Percentiles rank a stretch among this genome's conserved stretches.
phyloP scores from a whole-genome alignment of 371 early-diverging fungal genomes.

The Mortierella sp. region DNA sequence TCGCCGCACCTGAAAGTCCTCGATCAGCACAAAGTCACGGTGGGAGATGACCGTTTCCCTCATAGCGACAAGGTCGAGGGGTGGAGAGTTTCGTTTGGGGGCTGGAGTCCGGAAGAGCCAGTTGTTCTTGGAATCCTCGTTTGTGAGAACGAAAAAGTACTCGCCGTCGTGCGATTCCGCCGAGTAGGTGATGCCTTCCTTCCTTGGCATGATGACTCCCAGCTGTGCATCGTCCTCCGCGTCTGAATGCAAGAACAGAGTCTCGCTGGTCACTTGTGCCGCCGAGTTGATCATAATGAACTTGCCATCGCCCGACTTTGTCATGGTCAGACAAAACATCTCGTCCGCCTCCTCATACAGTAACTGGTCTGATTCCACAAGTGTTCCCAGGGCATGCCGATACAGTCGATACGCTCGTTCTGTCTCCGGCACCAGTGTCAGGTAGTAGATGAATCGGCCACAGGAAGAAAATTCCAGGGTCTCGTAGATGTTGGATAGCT shows the following conservation, averaged over 20 bases:
- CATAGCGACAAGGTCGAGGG: slow-evolving; percentile 24
- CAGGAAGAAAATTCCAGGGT: slow-evolving; percentile 70
- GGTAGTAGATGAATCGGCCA: slow-evolving; percentile 63
- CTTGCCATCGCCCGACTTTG: slow-evolving; percentile 62
- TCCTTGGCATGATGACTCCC: slow-evolving; percentile 62
- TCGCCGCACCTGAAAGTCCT: slow-evolving; percentile 64
- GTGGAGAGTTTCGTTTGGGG: slow-evolving; percentile 42
- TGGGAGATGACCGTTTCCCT: slow-evolving; percentile 66
- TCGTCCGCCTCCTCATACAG: slow-evolving; percentile 71
- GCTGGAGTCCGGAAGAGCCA: slow-evolving; percentile 70
- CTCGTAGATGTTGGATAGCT: slow-evolving; percentile 63
- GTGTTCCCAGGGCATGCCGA: slow-evolving; percentile 63
- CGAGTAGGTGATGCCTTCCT: slow-evolving; percentile 63
- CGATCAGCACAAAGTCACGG: slow-evolving; percentile 69
- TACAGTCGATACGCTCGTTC: slow-evolving; percentile 68
- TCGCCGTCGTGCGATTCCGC: slow-evolving; percentile 63
- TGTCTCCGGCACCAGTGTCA: slow-evolving; percentile 63
- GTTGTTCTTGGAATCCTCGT: slow-evolving; percentile 60
- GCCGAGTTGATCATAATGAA: slow-evolving; percentile 65
- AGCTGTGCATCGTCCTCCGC: slow-evolving; percentile 31
- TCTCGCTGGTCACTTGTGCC: slow-evolving; percentile 73
- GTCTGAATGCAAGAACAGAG: slow-evolving; percentile 61
- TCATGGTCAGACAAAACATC: slow-evolving; percentile 69
- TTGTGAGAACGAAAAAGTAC: slow-evolving; percentile 69
- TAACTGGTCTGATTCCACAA: slow-evolving; percentile 58